These are phyloP conservation scores for Blastomyces emzantsi DNA, from an alignment of 2,329 filamentous ascomycete genomes.

Conservation along the genomic window DNA sequence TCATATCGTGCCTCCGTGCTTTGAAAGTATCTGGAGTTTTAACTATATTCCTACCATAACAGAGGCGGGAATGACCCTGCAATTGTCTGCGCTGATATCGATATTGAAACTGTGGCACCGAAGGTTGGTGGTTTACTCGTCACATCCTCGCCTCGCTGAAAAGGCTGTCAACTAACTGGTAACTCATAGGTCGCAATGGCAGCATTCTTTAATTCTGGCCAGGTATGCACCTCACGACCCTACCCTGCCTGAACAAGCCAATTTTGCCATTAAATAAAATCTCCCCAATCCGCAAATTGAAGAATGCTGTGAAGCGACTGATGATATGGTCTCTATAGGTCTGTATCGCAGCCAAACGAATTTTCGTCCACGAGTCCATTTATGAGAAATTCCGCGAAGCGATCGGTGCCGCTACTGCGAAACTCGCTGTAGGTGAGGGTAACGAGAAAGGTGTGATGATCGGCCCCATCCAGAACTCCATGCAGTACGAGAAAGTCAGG, in stretches of 20 bases:
- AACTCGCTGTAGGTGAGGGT: conserved; percentile 31
- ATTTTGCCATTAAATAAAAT: neutral
- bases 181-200: conserved; percentile 34
- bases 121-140: conserved; percentile 19
- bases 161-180: neutral
- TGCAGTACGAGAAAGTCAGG: conserved; percentile 55
- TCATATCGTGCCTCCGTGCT: neutral
- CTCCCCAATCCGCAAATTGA: neutral
- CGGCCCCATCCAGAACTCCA: conserved; percentile 55
- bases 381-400: conserved; percentile 48
- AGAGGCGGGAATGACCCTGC: conserved; percentile 48
- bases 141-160: neutral
- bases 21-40: neutral
- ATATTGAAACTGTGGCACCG: conserved; percentile 39
- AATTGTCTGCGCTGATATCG: conserved; percentile 46
- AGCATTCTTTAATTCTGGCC: conserved; percentile 46
- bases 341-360: conserved; percentile 49
- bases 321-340: conserved; percentile 28
- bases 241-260: neutral
- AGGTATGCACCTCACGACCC: conserved; percentile 5
- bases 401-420: conserved; percentile 39
- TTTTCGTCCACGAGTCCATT: conserved; percentile 53
- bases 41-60: neutral
- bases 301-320: neutral
- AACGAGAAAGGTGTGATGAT: conserved; percentile 41